Evolutionary conservation across 1,284 basidiomycete genomes (phyloP).

Genomic region (Cryptococcus sp.): DNA sequence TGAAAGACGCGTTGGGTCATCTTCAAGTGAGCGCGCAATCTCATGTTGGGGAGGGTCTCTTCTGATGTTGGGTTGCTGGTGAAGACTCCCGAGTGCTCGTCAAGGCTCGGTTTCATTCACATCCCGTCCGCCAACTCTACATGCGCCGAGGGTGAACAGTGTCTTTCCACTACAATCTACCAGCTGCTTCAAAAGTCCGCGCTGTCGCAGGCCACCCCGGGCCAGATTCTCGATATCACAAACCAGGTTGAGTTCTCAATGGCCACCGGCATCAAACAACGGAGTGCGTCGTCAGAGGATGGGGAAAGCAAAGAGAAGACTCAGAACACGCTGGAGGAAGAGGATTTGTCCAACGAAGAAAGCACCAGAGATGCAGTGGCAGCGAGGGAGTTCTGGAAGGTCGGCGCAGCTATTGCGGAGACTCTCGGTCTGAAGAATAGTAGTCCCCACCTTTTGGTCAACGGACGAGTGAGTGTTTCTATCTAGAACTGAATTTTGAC

Average conservation of each 20-base stretch:
- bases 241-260: too few species aligned
- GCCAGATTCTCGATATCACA: not conserved
- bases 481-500: not conserved
- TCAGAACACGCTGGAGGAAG: not conserved
- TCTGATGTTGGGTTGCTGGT: slow-evolving; percentile 2
- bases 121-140: slow-evolving; percentile 22
- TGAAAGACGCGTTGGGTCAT: slow-evolving; percentile 63
- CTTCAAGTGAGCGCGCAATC: slow-evolving; percentile 53
- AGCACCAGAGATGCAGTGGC: slow-evolving; percentile 24
- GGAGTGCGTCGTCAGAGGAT: too few species aligned
- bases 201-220: slow-evolving; percentile 27
- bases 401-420: slow-evolving; percentile 23
- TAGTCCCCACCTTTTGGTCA: slow-evolving; percentile 64
- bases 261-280: too few species aligned
- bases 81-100: slow-evolving; percentile 25
- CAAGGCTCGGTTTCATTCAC: slow-evolving; percentile 51
- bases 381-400: slow-evolving; percentile 43
- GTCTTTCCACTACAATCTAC: slow-evolving; percentile 44
- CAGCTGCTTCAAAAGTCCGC: slow-evolving; percentile 29
- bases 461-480: slow-evolving; percentile 65
- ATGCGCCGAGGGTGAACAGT: slow-evolving; percentile 9
- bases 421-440: slow-evolving; percentile 59
- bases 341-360: slow-evolving; percentile 1
- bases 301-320: not conserved
- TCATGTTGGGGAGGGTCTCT: not conserved